Conservation (phyloP, 306 rosid genomes). For the Acmispon strigosus region DNA sequence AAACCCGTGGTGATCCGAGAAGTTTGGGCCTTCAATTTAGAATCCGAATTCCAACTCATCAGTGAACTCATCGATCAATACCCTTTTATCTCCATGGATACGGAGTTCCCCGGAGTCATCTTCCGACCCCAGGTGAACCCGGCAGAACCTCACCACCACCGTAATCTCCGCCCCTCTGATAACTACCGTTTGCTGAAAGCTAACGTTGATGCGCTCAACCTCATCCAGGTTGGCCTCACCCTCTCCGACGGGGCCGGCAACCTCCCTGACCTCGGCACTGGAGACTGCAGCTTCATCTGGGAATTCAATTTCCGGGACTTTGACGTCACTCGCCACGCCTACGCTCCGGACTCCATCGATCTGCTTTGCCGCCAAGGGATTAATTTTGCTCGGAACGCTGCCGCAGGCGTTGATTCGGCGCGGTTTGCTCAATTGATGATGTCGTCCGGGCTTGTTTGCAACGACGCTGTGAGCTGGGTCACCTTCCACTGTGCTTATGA, state of each 20-base stretch:
- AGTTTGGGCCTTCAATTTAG: slow-evolving; percentile 56
- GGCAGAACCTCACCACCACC: slow-evolving; percentile 11
- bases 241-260: slow-evolving; percentile 51
- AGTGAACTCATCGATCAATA: slow-evolving; percentile 20
- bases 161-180: slow-evolving; percentile 36
- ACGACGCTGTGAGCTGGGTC: slow-evolving; percentile 54
- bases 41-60: slow-evolving; percentile 48
- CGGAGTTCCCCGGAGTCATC: slow-evolving; percentile 65
- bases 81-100: slow-evolving; percentile 64
- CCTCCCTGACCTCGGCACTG: slow-evolving; percentile 52
- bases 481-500: slow-evolving; percentile 69
- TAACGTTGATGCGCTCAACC: slow-evolving; percentile 65
- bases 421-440: slow-evolving; percentile 48
- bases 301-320: slow-evolving; percentile 71
- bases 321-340: slow-evolving; percentile 38
- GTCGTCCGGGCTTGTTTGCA: slow-evolving; percentile 55
- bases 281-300: slow-evolving; percentile 41
- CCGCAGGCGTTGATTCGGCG: slow-evolving; percentile 30
- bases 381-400: slow-evolving; percentile 40
- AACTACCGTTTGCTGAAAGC: slow-evolving; percentile 49
- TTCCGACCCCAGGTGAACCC: slow-evolving; percentile 27
- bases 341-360: slow-evolving; percentile 61
- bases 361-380: slow-evolving; percentile 57
- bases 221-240: slow-evolving; percentile 69
- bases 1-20: slow-evolving; percentile 42